Base-by-base conservation (phyloP, 257 asterid genomes). In the Salvia hispanica region DNA sequence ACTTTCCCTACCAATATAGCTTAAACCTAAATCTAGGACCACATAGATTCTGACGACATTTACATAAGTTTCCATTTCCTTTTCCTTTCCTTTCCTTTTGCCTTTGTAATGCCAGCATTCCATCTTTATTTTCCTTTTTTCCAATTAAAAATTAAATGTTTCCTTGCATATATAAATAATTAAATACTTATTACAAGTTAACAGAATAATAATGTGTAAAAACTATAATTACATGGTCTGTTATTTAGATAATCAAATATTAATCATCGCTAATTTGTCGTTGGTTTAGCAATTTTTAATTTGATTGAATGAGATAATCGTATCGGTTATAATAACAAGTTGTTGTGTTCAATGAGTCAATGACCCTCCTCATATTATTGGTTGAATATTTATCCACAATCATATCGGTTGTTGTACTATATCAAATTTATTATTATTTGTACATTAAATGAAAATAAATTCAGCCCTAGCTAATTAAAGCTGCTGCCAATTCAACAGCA, bases 1-100 rank as follows among this genome's bases (percentile, higher is more conserved):
- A 69, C 66, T 18, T 72, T 63, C 56, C 14, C 64, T 58, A n/a
- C 11, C 11, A 40, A 18, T 45, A 39, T 8, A 55, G 4, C 37
- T 47, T 8, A 57, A 28, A 72, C 46, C 45, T 40, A 40, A 40
- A 40, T 58, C 57, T 7, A 14, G 73, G 73, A 56, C 73, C 73
- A 69, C 73, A 10, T 15, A 63, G 3, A 54, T 18, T 31, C 39
- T 46, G 11, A 45, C 57, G 16, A n/a, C 12, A 9, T n/a, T 28
- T 21, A 16, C 46, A 59, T 58, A 21, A 21, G 42, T 28, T 45
- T 31, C 21, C 18, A 58, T 7, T 33, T 33, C 28, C 15, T 7
- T 9, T 31, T 16, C 28, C 47, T 47, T 52, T 16, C 28, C 47
- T 47, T 52, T 64, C 31, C n/a, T 39, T 37, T 53, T n/a, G 55